Evolutionary conservation across 495 filamentous ascomycete species (phyloP).

Genomic region (Lasiosphaeria ovina): DNA sequence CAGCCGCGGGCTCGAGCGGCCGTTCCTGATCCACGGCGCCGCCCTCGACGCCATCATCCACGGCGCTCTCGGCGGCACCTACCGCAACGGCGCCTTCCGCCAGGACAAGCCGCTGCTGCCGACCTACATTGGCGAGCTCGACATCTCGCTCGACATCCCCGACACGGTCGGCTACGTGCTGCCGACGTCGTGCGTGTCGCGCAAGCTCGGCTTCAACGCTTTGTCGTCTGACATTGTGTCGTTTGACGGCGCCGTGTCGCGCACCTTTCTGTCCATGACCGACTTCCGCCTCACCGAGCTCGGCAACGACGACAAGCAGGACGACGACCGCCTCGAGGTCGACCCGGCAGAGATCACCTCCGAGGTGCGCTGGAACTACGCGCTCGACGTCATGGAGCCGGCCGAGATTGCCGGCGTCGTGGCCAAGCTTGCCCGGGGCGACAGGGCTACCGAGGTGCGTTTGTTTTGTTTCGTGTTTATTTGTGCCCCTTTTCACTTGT

Average conservation of each 20-base stretch:
- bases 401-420: neutral
- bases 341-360: conserved; percentile 5
- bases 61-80: neutral
- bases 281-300: neutral
- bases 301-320: neutral
- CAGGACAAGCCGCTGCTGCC: neutral
- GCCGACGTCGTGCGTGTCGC: neutral
- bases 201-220: neutral
- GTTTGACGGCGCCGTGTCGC: neutral
- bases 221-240: neutral
- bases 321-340: neutral
- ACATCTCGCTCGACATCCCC: neutral
- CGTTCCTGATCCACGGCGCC: conserved; percentile 1
- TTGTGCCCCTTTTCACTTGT: too few relatives aligned
- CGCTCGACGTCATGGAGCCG: neutral
- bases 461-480: neutral
- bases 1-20: neutral
- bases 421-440: neutral
- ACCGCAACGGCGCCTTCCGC: neutral
- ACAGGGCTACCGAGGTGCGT: neutral
- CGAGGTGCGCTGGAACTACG: conserved; percentile 5
- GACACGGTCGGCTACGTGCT: neutral
- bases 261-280: neutral
- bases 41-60: conserved; percentile 2
- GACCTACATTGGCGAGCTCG: conserved; percentile 1